A percentile compares a stretch with the other conserved stretches of the same genome.
Conservation (phyloP, 1,284 basidiomycete species). For the Ceratobasidium sp. region DNA sequence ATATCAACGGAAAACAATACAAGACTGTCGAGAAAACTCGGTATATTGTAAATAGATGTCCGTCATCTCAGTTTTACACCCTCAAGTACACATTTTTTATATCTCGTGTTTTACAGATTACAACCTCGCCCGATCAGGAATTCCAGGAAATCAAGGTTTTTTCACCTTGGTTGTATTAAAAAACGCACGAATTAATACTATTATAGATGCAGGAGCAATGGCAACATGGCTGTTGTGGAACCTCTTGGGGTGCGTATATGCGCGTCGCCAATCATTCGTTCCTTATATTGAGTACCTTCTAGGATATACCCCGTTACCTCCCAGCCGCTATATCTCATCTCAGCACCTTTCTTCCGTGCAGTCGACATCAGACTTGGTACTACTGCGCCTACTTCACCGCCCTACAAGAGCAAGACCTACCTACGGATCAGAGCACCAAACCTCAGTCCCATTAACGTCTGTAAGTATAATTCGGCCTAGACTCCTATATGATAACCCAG, state of each 20-base stretch:
- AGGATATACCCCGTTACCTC: conserved; percentile 30
- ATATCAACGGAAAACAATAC: conserved; percentile 29
- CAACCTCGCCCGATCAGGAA: neutral
- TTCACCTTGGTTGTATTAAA: neutral
- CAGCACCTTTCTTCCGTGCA: conserved; percentile 27
- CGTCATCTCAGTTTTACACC: neutral
- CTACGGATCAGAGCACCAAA: conserved; percentile 21
- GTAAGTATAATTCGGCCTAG: neutral
- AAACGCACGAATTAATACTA: neutral
- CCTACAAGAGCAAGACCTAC: conserved; percentile 21
- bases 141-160: conserved; percentile 23
- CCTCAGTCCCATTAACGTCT: neutral
- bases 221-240: conserved; percentile 38
- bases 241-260: conserved; percentile 20
- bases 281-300: no score
- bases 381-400: neutral
- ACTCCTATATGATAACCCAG: no score
- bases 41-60: conserved; percentile 25
- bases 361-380: conserved; percentile 25
- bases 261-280: neutral
- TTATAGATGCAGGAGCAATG: conserved; percentile 11
- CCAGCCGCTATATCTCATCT: conserved; percentile 19
- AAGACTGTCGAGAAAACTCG: conserved; percentile 33
- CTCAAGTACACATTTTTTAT: neutral
- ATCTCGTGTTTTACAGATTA: neutral